phyloP scores from a whole-genome alignment of 2,329 filamentous ascomycete genomes.

The Colletotrichum tropicale region DNA sequence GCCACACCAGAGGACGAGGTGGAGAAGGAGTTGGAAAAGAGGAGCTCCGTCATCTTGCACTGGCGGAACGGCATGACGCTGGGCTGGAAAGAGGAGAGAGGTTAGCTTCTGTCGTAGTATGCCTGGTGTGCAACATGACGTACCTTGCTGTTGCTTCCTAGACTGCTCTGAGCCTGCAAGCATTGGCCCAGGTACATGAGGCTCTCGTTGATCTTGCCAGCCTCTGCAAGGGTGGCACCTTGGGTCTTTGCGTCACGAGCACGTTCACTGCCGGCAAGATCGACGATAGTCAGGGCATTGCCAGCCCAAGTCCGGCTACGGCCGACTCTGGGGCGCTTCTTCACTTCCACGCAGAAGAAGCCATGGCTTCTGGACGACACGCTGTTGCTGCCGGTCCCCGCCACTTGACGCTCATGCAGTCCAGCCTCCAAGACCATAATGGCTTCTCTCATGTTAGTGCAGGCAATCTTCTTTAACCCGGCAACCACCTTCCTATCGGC shows the following conservation, averaged over 20 bases:
- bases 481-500: slow-evolving; percentile 94
- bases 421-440: slow-evolving; percentile 90
- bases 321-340: slow-evolving; percentile 67
- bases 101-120: background rate
- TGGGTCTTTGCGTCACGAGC: slow-evolving; percentile 93
- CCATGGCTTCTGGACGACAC: slow-evolving; percentile 92
- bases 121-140: slow-evolving; percentile 8
- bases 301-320: slow-evolving; percentile 70
- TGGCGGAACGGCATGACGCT: slow-evolving; percentile 80
- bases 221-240: slow-evolving; percentile 89
- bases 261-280: slow-evolving; percentile 91
- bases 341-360: slow-evolving; percentile 95
- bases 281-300: slow-evolving; percentile 84
- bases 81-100: slow-evolving; percentile 48
- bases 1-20: slow-evolving; percentile 47
- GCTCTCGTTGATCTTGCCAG: slow-evolving; percentile 97
- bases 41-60: slow-evolving; percentile 83
- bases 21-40: slow-evolving; percentile 89
- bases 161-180: slow-evolving; percentile 90
- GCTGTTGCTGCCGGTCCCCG: slow-evolving; percentile 92
- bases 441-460: slow-evolving; percentile 80
- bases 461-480: slow-evolving; percentile 88
- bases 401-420: slow-evolving; percentile 82
- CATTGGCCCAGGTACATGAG: slow-evolving; percentile 98
- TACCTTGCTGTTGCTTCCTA: slow-evolving; percentile 76